These are phyloP conservation scores for Penicillium sp. DNA, from an alignment of 2,329 filamentous ascomycete species.

Conservation along the genomic window DNA sequence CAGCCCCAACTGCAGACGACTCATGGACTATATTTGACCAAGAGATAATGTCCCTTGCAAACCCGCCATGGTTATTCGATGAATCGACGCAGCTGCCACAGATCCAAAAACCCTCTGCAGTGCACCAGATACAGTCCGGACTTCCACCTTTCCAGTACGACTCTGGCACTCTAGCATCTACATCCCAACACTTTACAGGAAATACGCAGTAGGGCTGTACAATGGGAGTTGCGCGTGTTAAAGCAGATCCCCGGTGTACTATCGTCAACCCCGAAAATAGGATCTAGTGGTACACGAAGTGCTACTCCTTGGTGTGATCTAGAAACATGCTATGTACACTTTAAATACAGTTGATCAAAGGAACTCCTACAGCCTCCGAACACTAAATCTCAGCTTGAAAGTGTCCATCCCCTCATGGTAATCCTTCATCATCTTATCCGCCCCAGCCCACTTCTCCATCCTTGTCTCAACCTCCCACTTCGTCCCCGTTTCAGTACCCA, in stretches of 20 bases:
- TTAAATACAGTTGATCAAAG: background rate
- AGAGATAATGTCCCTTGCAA: slow-evolving; percentile 29
- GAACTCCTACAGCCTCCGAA: slow-evolving; percentile 5
- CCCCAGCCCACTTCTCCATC: slow-evolving; percentile 15
- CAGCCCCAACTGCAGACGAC: slow-evolving; percentile 20
- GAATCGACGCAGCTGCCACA: slow-evolving; percentile 9
- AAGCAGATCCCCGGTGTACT: background rate
- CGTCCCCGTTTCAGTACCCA: slow-evolving; percentile 50
- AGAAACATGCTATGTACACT: background rate
- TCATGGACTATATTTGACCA: slow-evolving; percentile 34
- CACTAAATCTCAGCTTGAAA: slow-evolving; percentile 18
- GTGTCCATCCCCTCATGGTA: slow-evolving; percentile 14
- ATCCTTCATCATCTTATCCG: slow-evolving; percentile 6
- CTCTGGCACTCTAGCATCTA: background rate
- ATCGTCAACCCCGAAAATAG: background rate
- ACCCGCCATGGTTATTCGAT: slow-evolving; percentile 28
- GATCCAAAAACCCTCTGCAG: slow-evolving; percentile 1
- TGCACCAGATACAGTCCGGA: background rate
- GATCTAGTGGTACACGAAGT: background rate
- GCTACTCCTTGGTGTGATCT: background rate
- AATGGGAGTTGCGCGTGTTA: background rate
- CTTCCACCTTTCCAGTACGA: background rate
- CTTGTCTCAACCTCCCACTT: slow-evolving; percentile 44
- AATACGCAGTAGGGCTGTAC: background rate
- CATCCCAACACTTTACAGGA: background rate